Evolutionary conservation across 2,329 filamentous ascomycete species (phyloP), one percentile per base, ranked within the genome.

Genomic region (Phaeophleospora eucalypticola): DNA sequence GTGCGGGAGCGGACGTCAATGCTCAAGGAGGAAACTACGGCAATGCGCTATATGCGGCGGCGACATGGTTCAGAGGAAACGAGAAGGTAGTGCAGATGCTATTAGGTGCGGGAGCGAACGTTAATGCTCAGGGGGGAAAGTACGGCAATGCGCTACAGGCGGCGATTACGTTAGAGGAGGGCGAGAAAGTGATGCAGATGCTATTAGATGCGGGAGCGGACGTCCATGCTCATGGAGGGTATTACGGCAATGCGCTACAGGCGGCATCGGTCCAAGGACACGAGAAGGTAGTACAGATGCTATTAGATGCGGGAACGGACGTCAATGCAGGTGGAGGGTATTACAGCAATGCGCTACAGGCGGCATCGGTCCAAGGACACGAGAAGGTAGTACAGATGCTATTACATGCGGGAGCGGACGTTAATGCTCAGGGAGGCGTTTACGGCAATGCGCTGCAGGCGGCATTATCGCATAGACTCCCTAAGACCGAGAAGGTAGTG

Each of bases 221-320:
- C 20, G 36, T 52, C 24, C 45, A 45, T 32, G 36, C 41, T 36
- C 52, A 46, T 12, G 33, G 21, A 17, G 42, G 37, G 17, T 2
- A 9, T 14, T 50, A 43, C 19, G 40, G 42, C 18, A 49, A 17
- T 49, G 24, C 15, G 34, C 37, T 58, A 4, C 36, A 43, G 16
- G 46, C 41, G 3, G 49, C 52, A 34, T 50, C 39, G n/a, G 2
- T 12, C 2, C 6, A 18, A 20, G 50, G 56, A 10, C 32, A 48
- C 20, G 29, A 7, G 16, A 35, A 46, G 38, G 41, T 51, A 24
- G 47, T 56, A n/a, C 20, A 46, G 46, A 15, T 53, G 14, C 46
- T 60, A 7, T 27, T 59, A 27, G 41, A 45, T 20, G 15, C 21
- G 4, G 57, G 53, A n/a, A 54, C 53, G 12, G 34, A 59, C 27